Evolutionary conservation across 164 flowering plant genomes (phyloP).

Genomic region (Vitis vinifera): ASM3070453v1 NC_081818.1:24339001-24339500

Average conservation of each 20-base stretch:
- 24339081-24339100: too few relatives aligned
- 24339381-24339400: conserved; percentile 86
- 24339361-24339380: conserved; percentile 75
- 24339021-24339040: too few relatives aligned
- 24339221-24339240: too few relatives aligned
- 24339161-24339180: too few relatives aligned
- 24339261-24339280: background rate
- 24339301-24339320: conserved; percentile 90
- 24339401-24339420: conserved; percentile 96
- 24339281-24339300: conserved; percentile 55
- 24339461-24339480: conserved; percentile 65
- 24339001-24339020: too few relatives aligned
- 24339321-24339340: conserved; percentile 82
- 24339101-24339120: too few relatives aligned
- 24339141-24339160: too few relatives aligned
- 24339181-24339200: too few relatives aligned
- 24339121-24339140: too few relatives aligned
- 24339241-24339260: conserved; percentile 2
- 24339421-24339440: conserved; percentile 95
- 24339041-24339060: too few relatives aligned
- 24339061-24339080: too few relatives aligned
- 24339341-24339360: conserved; percentile 72
- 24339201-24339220: too few relatives aligned
- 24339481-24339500: conserved; percentile 40
- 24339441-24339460: conserved; percentile 76